Conservation (phyloP, 2,329 filamentous ascomycete genomes). For the Chrysosporium queenslandicum region DNA sequence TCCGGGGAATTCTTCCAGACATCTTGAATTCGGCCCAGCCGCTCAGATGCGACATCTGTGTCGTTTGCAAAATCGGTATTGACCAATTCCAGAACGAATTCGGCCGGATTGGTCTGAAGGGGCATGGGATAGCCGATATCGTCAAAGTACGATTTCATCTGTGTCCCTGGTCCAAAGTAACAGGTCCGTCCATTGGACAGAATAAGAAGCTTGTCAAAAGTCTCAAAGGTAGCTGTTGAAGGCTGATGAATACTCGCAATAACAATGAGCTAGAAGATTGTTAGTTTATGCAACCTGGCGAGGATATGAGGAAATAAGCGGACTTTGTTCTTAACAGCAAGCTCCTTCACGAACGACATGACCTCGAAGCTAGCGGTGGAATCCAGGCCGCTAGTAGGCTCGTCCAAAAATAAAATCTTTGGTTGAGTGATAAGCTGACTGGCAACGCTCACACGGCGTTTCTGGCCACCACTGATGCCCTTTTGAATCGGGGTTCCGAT, state of each 20-base stretch:
- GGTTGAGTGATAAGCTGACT: slow-evolving; percentile 72
- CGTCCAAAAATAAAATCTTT: slow-evolving; percentile 71
- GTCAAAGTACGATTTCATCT: slow-evolving; percentile 55
- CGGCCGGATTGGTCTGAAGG: slow-evolving; percentile 64
- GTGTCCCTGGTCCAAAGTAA: slow-evolving; percentile 58
- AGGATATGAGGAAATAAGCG: slow-evolving; percentile 18
- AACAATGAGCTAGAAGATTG: slow-evolving; percentile 52
- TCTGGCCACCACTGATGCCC: slow-evolving; percentile 77
- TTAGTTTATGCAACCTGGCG: background rate
- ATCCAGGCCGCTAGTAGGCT: slow-evolving; percentile 75
- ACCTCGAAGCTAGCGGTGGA: slow-evolving; percentile 68
- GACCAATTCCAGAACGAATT: slow-evolving; percentile 67
- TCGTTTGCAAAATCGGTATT: slow-evolving; percentile 62
- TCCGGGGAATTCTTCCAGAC: slow-evolving; percentile 47
- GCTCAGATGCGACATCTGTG: slow-evolving; percentile 35
- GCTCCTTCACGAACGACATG: slow-evolving; percentile 57
- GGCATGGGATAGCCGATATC: slow-evolving; percentile 54
- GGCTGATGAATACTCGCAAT: slow-evolving; percentile 81
- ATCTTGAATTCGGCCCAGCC: slow-evolving; percentile 45
- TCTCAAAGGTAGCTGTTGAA: slow-evolving; percentile 64
- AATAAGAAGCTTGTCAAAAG: slow-evolving; percentile 70
- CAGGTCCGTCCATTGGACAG: slow-evolving; percentile 60
- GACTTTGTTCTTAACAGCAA: slow-evolving; percentile 58
- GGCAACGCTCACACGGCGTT: slow-evolving; percentile 67
- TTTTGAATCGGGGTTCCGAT: slow-evolving; percentile 75